A percentile compares a stretch with the other conserved stretches of the same genome.
These are phyloP conservation scores for Fraxinus platypoda DNA, from an alignment of 305 asterid species.

Conservation along the genomic window DNA sequence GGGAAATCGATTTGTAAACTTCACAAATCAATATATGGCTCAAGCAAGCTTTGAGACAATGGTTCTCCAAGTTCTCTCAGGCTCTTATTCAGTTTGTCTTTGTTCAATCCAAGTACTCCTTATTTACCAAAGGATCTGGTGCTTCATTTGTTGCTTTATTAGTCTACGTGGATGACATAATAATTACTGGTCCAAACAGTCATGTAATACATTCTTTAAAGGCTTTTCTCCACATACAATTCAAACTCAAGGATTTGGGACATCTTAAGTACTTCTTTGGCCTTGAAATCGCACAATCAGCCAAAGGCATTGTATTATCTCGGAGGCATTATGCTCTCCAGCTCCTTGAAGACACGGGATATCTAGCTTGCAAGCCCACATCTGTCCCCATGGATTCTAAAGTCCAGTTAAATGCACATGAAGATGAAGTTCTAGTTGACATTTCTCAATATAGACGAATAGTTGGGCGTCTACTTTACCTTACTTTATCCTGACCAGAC, in stretches of 20 bases:
- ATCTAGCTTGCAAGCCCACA: neutral
- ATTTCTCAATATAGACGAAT: no score
- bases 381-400: neutral
- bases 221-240: neutral
- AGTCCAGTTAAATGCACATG: neutral
- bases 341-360: neutral
- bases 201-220: neutral
- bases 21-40: neutral
- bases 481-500: no score
- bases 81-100: neutral
- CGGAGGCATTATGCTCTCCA: neutral
- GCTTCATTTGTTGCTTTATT: neutral
- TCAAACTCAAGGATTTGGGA: neutral
- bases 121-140: neutral
- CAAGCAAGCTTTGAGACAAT: neutral
- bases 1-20: neutral
- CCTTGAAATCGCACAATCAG: neutral
- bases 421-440: no score
- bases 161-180: neutral
- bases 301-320: neutral
- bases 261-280: neutral
- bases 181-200: neutral
- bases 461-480: no score
- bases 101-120: neutral
- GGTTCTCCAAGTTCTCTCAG: neutral